Conservation (phyloP, 495 filamentous ascomycete species). For the Elaphomyces granulatus region DNA sequence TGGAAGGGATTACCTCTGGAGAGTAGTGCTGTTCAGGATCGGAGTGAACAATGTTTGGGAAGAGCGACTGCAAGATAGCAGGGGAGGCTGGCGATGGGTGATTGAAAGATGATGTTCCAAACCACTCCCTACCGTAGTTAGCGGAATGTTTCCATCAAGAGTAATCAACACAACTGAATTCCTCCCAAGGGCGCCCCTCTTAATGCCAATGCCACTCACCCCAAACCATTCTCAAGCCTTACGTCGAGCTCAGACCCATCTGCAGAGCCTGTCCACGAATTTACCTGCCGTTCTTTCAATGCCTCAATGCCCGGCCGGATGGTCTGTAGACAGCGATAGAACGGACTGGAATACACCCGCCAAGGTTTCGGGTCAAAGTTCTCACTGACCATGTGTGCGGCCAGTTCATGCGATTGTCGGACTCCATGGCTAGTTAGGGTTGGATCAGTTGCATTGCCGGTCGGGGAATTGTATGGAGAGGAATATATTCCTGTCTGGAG, state of each 20-base stretch:
- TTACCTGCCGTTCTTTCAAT: conserved; percentile 23
- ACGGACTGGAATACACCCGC: conserved; percentile 66
- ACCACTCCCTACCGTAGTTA: conserved; percentile 89
- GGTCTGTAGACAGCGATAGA: conserved; percentile 88
- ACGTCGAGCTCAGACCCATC: conserved; percentile 31
- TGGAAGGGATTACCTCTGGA: conserved; percentile 47
- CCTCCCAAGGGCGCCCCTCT: neutral
- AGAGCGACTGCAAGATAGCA: conserved; percentile 43
- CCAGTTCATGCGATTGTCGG: conserved; percentile 68
- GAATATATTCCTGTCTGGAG: conserved; percentile 58
- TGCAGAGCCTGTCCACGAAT: conserved; percentile 4
- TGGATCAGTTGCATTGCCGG: conserved; percentile 75
- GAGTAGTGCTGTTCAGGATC: conserved; percentile 31
- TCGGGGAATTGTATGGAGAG: conserved; percentile 56
- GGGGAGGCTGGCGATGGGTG: conserved; percentile 64
- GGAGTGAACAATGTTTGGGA: conserved; percentile 39
- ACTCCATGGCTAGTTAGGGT: conserved; percentile 75
- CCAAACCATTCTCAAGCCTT: conserved; percentile 59
- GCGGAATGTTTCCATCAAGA: too few relatives aligned
- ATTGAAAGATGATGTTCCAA: conserved; percentile 55
- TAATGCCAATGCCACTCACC: conserved; percentile 24
- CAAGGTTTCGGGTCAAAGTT: conserved; percentile 51
- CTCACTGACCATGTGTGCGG: conserved; percentile 41
- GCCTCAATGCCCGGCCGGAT: conserved; percentile 51
- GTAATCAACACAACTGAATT: too few relatives aligned